Base-by-base conservation (phyloP, 495 filamentous ascomycete species). In the Bryoglossum gracile region DNA sequence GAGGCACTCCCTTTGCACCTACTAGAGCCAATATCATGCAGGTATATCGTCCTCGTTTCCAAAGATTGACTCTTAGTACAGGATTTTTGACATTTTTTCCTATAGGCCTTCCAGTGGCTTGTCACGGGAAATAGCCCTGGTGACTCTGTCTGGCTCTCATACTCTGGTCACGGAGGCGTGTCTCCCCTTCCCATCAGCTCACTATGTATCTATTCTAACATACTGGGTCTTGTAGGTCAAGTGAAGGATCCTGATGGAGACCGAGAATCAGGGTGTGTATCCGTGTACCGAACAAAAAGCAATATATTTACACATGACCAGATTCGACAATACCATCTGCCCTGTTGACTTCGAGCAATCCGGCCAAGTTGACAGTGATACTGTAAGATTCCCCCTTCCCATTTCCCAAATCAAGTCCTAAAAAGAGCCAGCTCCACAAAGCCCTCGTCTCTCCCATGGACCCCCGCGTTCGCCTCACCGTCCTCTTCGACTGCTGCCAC, bases 401-500 rank as follows among this genome's bases (percentile, higher is more conserved):
- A 10, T 17, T 6, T 17, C 16, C 16, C 18, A 44, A 4, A 16
- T 11, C 13, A 14, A 48, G 11, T 39, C 28, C 4, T 30, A 21
- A 41, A 19, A 19, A n/a, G 4, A 22, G 39, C 23, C 35, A 72
- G 67, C 64, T 80, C 13, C 78, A 82, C 55, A 66, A 65, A 42
- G 62, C 60, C 19, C 69, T 82, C 34, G 70, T 82, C 42, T 72
- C 71, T 0, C 65, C 68, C 4, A 66, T 82, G 64, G 67, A 69
- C 23, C 67, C 74, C 0, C 63, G 52, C 8, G 71, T 67, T 40
- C 72, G 72, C 3, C 66, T 82, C 18, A 76, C 76, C 46, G 68
- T 80, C 41, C 60, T 82, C 21, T 74, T 82, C 50, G 78, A 82
- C 56, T 82, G 77, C 64, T 82, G 78, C 59, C 78, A 82, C 55